Base-by-base conservation (phyloP, 2,329 filamentous ascomycete species). In the Fusarium secorum region DNA sequence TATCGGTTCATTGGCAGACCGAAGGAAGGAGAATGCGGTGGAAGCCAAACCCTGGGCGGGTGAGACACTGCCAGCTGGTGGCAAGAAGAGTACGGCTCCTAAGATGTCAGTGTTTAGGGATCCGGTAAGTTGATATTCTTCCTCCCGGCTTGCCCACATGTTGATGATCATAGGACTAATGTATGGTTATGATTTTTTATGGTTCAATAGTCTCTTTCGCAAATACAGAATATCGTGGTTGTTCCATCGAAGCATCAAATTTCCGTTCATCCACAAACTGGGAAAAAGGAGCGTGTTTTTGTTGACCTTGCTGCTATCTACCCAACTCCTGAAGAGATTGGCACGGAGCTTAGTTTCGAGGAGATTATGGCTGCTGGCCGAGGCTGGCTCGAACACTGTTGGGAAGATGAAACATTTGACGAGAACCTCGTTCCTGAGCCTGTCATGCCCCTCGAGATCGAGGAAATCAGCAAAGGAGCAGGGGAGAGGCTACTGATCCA, bases 81-180 rank as follows among this genome's bases (percentile, higher is more conserved):
- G 94, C 75, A 96, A 93, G 84, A 93, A 93, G 83, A 89, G 87
- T 35, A 87, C 87, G 58, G 77, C 76, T 44, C 86, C 91, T 58
- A 98, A 98, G 85, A 92, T 99, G 90, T 85, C 91, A 78, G 89
- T 99, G 48, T 99, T 98, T 85, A 95, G 93, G 86, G 96, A 99
- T 86, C 86, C 92, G 92, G 96, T 99, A 91, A 76, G 80, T 76
- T 72, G 74, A 79, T 78, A 74, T 72, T 70, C 71, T 74, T 71
- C 70, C 74, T 71, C 74, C 77, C 74, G 79, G 79, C 81, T 79
- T 82, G 82, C 79, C 85, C 87, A 86, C 81, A 86, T 94, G 89
- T 96, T 96, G 93, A 96, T 94, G 86, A 90, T 88, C 86, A 88
- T 89, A 98, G 95, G 94, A 97, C 95, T 98, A 97, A 98, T 95